Evolutionary conservation across 2,329 filamentous ascomycete genomes (phyloP).

Genomic region (Claviceps arundinis): DNA sequence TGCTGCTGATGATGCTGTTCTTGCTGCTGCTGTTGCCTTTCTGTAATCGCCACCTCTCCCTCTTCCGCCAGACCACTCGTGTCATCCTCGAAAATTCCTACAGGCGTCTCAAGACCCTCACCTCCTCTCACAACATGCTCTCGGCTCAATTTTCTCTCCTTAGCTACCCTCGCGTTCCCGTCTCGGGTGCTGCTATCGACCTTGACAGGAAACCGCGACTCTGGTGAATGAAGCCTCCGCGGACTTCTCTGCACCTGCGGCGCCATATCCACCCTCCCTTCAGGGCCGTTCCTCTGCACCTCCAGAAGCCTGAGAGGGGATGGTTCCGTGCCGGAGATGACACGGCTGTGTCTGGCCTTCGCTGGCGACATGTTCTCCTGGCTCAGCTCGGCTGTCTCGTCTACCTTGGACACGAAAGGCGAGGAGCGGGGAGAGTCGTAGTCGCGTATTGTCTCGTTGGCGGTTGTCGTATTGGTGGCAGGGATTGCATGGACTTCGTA

Average conservation of each 20-base stretch:
- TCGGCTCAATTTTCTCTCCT: constrained; percentile 30
- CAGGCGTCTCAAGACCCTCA: constrained; percentile 42
- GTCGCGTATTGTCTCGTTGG: not conserved
- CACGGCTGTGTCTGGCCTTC: constrained; percentile 38
- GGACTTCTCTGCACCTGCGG: constrained; percentile 26
- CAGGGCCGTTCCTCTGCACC: constrained; percentile 16
- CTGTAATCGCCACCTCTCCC: constrained; percentile 15
- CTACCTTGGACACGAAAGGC: constrained; percentile 16
- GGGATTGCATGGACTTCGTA: constrained; percentile 21
- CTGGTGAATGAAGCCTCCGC: constrained; percentile 33
- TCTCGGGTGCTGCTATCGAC: constrained; percentile 24
- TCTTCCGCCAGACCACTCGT: constrained; percentile 15
- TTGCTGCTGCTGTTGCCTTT: too few species aligned
- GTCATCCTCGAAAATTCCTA: constrained; percentile 50
- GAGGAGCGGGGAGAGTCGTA: constrained; percentile 12
- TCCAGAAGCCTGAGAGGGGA: constrained; percentile 44
- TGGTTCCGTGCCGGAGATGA: constrained; percentile 43
- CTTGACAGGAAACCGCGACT: constrained; percentile 49
- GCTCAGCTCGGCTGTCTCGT: constrained; percentile 19
- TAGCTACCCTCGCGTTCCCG: constrained; percentile 10
- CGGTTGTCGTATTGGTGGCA: not conserved
- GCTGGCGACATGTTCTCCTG: constrained; percentile 35
- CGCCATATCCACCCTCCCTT: not conserved
- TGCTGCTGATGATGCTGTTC: too few species aligned
- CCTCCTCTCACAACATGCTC: constrained; percentile 42